These are phyloP conservation scores for Henckelia pumila DNA, from an alignment of 257 asterid genomes.

Conservation along the genomic window DNA sequence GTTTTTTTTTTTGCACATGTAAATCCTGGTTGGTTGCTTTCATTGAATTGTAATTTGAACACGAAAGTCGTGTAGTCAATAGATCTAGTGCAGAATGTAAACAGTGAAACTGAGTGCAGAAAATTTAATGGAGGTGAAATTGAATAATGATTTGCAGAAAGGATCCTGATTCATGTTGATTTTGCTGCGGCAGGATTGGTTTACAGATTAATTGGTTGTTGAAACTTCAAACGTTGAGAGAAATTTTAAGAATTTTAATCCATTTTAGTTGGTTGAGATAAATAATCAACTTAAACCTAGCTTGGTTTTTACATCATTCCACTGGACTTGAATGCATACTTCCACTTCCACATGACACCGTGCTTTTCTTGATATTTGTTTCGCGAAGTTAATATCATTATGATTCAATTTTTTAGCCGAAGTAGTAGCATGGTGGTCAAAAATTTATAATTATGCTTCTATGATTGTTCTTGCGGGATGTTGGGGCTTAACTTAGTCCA, in stretches of 20 bases:
- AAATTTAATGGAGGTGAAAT: no score
- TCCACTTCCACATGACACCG: neutral
- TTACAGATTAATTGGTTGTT: no score
- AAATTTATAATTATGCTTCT: neutral
- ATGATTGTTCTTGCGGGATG: neutral
- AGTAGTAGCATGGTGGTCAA: neutral
- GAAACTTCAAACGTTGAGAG: neutral
- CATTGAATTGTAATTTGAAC: no score
- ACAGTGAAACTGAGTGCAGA: neutral
- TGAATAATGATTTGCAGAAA: no score
- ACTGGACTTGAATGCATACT: neutral
- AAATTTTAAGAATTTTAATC: neutral
- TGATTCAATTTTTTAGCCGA: neutral
- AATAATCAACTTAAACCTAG: neutral
- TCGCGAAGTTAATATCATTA: neutral
- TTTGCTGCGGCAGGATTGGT: neutral
- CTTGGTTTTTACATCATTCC: neutral
- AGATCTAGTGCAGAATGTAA: neutral
- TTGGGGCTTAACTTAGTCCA: neutral
- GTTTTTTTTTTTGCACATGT: neutral
- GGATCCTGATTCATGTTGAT: neutral
- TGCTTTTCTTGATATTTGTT: neutral
- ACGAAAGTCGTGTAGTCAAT: neutral
- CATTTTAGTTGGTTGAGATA: neutral
- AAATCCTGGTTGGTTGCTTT: neutral